A percentile compares a stretch with the other conserved stretches of the same genome.
These are phyloP conservation scores for Penicillium crystallinum DNA, from an alignment of 495 filamentous ascomycete genomes.

Conservation along the genomic window DNA sequence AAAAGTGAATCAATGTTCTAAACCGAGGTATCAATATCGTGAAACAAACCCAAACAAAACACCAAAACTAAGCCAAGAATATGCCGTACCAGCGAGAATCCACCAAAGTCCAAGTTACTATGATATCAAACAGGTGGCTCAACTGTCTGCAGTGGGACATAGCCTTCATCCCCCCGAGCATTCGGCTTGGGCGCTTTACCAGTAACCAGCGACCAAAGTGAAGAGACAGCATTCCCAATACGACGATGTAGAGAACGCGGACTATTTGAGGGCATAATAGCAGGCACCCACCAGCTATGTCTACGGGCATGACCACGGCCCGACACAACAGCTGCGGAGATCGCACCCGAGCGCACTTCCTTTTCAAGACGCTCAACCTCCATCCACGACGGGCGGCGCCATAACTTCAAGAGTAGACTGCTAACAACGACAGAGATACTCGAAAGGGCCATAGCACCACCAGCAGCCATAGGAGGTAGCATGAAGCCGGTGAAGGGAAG, in stretches of 20 bases:
- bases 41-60: not conserved
- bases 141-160: slow-evolving; percentile 42
- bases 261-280: slow-evolving; percentile 19
- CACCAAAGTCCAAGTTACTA: not conserved
- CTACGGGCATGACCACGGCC: slow-evolving; percentile 8
- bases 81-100: not conserved
- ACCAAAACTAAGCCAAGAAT: not conserved
- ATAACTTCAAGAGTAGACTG: slow-evolving; percentile 78
- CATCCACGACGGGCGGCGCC: slow-evolving; percentile 89
- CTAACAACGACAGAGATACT: slow-evolving; percentile 87
- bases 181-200: slow-evolving; percentile 19
- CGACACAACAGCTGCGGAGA: slow-evolving; percentile 4
- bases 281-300: slow-evolving; percentile 32
- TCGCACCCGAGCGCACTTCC: slow-evolving; percentile 21
- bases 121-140: slow-evolving; percentile 29
- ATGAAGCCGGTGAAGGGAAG: slow-evolving; percentile 83
- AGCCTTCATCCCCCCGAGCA: slow-evolving; percentile 33
- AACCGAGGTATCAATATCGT: slow-evolving; percentile 14
- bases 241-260: slow-evolving; percentile 18
- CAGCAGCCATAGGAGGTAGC: slow-evolving; percentile 91
- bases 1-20: not conserved
- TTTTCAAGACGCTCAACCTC: slow-evolving; percentile 61
- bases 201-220: slow-evolving; percentile 26
- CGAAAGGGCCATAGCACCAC: slow-evolving; percentile 87
- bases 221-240: slow-evolving; percentile 11